Conservation (phyloP, 352 stramenopile species). For the Pythium graminicola region DNA sequence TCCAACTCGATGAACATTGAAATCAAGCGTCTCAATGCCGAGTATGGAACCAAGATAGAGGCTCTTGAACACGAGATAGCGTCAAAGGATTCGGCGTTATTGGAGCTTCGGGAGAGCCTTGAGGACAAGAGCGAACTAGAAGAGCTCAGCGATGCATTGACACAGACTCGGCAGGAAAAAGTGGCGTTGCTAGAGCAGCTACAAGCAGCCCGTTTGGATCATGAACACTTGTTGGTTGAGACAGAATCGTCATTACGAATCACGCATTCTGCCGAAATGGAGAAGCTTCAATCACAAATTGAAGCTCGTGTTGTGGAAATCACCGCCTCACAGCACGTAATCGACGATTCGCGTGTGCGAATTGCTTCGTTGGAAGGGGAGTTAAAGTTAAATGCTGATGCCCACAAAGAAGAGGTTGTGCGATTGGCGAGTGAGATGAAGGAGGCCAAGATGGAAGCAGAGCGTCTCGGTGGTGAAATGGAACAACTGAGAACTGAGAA, state of each 20-base stretch:
- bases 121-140: constrained; percentile 45
- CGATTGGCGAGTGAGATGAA: constrained; percentile 40
- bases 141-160: constrained; percentile 37
- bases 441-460: constrained; percentile 24
- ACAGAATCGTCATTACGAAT: constrained; percentile 28
- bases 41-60: constrained; percentile 45
- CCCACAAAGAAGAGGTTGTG: constrained; percentile 36
- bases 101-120: constrained; percentile 33
- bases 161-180: constrained; percentile 41
- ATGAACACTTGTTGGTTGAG: constrained; percentile 28
- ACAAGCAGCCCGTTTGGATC: constrained; percentile 32
- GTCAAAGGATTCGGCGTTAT: constrained; percentile 43
- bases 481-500: constrained; percentile 8
- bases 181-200: constrained; percentile 40
- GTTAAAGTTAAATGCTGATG: constrained; percentile 24
- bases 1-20: constrained; percentile 31
- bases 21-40: constrained; percentile 35
- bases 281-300: constrained; percentile 32
- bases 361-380: constrained; percentile 38
- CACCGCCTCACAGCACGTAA: constrained; percentile 26
- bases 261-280: constrained; percentile 36
- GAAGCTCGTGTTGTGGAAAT: constrained; percentile 41
- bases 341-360: constrained; percentile 30
- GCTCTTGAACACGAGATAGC: constrained; percentile 36
- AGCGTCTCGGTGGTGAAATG: constrained; percentile 9